Conservation (phyloP, 2,329 filamentous ascomycete genomes). For the Xylaria sp. region DNA sequence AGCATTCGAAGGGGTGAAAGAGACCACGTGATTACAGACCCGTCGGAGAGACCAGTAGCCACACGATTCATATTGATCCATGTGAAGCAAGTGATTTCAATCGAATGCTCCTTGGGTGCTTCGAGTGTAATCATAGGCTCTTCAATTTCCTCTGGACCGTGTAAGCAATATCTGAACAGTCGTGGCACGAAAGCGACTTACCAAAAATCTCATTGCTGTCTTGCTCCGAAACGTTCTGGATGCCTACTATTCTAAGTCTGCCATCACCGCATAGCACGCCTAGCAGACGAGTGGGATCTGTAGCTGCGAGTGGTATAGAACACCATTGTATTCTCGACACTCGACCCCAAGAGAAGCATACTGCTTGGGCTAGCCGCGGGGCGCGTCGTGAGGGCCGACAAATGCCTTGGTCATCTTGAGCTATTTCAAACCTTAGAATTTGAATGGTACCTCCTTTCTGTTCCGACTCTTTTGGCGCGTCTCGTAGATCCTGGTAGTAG, state of each 20-base stretch:
- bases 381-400: slow-evolving; percentile 50
- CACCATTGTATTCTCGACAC: slow-evolving; percentile 65
- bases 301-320: slow-evolving; percentile 53
- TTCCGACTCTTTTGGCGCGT: slow-evolving; percentile 53
- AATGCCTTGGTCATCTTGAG: slow-evolving; percentile 48
- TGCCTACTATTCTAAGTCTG: slow-evolving; percentile 60
- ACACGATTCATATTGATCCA: slow-evolving; percentile 68
- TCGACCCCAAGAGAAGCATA: slow-evolving; percentile 64
- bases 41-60: slow-evolving; percentile 66
- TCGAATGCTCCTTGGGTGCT: slow-evolving; percentile 58
- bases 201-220: slow-evolving; percentile 53
- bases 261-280: slow-evolving; percentile 65
- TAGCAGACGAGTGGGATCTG: slow-evolving; percentile 54
- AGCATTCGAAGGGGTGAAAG: slow-evolving; percentile 61
- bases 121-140: slow-evolving; percentile 58
- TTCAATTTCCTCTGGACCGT: slow-evolving; percentile 57
- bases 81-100: slow-evolving; percentile 63
- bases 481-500: slow-evolving; percentile 53
- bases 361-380: slow-evolving; percentile 56
- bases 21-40: slow-evolving; percentile 68
- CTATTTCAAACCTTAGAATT: slow-evolving; percentile 60
- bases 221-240: slow-evolving; percentile 48
- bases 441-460: slow-evolving; percentile 62
- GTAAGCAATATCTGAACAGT: slow-evolving; percentile 32
- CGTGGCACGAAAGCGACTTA: slow-evolving; percentile 46